A percentile compares a stretch with the other conserved stretches of the same genome.
Conservation (phyloP, 345 rosid species). For the Arabidopsis arenosa region DNA sequence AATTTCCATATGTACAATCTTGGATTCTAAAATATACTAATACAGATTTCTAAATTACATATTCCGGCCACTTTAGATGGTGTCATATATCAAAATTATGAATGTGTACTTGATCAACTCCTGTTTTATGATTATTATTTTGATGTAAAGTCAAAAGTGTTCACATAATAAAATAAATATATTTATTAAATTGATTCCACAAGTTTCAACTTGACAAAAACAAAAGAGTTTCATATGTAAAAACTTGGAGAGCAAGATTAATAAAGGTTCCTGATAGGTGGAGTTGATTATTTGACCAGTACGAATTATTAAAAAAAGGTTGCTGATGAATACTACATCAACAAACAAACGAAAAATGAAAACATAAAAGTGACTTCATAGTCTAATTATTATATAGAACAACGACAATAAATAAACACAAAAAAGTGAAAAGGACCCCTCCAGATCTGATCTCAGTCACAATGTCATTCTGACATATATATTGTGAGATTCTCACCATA, state of each 20-base stretch:
- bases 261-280: conserved; percentile 34
- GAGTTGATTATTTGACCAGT: conserved; percentile 27
- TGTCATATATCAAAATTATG: neutral
- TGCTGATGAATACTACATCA: conserved; percentile 18
- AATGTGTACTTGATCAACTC: conserved; percentile 31
- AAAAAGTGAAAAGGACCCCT: neutral
- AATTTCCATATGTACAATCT: no score
- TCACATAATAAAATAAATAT: neutral
- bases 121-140: conserved; percentile 1
- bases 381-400: neutral
- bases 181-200: conserved; percentile 14
- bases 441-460: conserved; percentile 29
- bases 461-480: conserved; percentile 35
- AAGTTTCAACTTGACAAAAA: conserved; percentile 31
- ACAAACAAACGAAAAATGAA: neutral
- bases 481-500: conserved; percentile 33
- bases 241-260: conserved; percentile 43
- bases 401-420: neutral
- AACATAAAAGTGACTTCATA: conserved; percentile 5
- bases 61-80: no score
- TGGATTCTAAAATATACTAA: no score
- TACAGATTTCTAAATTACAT: no score
- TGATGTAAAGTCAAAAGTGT: conserved; percentile 30
- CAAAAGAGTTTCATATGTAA: neutral
- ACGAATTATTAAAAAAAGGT: neutral